Evolutionary conservation across 306 rosid species (phyloP).

Genomic region (Malus fusca): DNA sequence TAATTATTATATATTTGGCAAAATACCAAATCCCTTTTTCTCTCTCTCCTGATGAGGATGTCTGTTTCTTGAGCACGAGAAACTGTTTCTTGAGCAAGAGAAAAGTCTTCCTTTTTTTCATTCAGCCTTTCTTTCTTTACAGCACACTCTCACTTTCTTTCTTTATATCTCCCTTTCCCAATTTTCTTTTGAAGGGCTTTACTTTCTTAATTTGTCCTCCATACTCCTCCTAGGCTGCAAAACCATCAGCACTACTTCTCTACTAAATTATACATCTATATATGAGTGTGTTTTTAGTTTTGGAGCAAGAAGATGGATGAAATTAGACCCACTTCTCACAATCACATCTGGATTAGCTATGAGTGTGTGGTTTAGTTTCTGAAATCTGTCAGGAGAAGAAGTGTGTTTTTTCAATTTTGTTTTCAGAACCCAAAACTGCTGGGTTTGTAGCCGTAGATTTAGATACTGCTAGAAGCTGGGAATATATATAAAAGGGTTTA

Average conservation of each 20-base stretch:
- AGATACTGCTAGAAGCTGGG: background rate
- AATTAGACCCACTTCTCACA: slow-evolving; percentile 1
- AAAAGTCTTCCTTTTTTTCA: slow-evolving; percentile 24
- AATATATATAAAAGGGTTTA: background rate
- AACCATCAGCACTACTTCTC: background rate
- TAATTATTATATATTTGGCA: background rate
- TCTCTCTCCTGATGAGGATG: slow-evolving; percentile 26
- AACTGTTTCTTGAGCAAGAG: slow-evolving; percentile 45
- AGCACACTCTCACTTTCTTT: slow-evolving; percentile 3
- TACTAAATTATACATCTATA: background rate
- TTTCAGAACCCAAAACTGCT: slow-evolving; percentile 9
- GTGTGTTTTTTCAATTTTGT: background rate
- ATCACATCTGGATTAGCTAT: background rate
- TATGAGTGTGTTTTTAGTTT: background rate
- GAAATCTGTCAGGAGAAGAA: slow-evolving; percentile 7
- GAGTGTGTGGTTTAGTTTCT: slow-evolving; percentile 1
- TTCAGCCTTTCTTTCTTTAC: slow-evolving; percentile 17
- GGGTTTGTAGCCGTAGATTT: background rate
- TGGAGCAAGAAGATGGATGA: background rate
- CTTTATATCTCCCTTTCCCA: background rate
- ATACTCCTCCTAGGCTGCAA: background rate
- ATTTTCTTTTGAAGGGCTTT: background rate
- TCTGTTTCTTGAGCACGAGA: slow-evolving; percentile 46
- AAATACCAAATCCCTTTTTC: slow-evolving; percentile 7
- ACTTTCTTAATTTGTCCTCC: background rate